Base-by-base conservation (phyloP, 768 basidiomycete genomes). In the Tylopilus vinaceipallidus region DNA sequence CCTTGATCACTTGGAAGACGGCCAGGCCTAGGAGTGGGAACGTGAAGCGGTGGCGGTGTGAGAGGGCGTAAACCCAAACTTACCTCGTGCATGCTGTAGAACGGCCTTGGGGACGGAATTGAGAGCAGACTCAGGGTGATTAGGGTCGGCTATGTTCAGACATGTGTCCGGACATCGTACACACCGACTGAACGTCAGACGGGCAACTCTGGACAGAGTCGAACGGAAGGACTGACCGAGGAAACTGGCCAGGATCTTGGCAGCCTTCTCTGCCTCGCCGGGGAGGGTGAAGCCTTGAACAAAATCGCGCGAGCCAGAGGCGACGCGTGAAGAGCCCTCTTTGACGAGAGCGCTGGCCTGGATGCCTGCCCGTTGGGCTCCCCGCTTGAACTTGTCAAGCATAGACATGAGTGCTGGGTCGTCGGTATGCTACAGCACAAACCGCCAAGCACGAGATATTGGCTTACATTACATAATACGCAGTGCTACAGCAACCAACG, bases 31-130 rank as follows among this genome's bases (percentile, higher is more conserved):
- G 30, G 8, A 2, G 12, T 38, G 37, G 22, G 20, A 23, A 22
- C 22, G 14, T 22, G 40, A 41, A 41, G 24, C 17, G 24, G 41
- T 30, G 26, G 19, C 32, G 14, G 32, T 29, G 41, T 19, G 17
- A 22, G 12, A 13, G 42, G 6, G 47, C 8, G 14, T 48, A 16
- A 27, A 34, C 1, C 19, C 34, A 27, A 36, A 49, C 73, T 43
- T 56, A 88, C 95, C 95, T 76, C 95, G 80, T 16, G 95, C 93
- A 47, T 82, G 78, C 58, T 90, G 88, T 16, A 99, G 71, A 42
- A 98, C 92, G 10, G 84, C 88, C 67, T 97, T 95, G 2, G 95
- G 95, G 60, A 98, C 87, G 3, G 94, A 70, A 66, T 98, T 98
- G 49, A 98, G 83, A 2, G 95, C 95, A 32, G 91, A 92, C 62